phyloP scores from a whole-genome alignment of 2,329 filamentous ascomycete species.

The Ophiocordyceps sinensis region DNA sequence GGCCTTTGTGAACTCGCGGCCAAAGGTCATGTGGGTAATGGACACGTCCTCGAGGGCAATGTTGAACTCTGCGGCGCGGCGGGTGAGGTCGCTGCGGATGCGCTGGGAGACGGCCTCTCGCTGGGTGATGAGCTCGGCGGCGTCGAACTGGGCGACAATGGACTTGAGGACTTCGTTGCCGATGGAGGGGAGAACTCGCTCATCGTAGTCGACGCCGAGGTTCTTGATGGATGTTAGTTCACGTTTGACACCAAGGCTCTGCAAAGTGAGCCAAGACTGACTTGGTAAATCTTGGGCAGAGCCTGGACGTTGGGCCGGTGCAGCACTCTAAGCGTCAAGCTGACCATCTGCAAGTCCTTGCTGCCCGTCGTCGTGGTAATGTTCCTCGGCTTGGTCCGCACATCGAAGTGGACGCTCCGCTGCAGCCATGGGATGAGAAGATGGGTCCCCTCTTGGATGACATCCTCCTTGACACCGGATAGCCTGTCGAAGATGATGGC shows the following conservation, averaged over 20 bases:
- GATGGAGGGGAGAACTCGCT: constrained; percentile 94
- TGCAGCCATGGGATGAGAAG: constrained; percentile 95
- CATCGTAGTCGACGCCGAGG: constrained; percentile 95
- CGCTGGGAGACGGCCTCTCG: constrained; percentile 92
- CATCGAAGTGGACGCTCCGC: constrained; percentile 87
- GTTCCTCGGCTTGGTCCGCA: constrained; percentile 92
- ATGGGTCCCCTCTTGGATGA: constrained; percentile 92
- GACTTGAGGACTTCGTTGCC: constrained; percentile 98
- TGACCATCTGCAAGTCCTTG: constrained; percentile 99
- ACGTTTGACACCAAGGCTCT: background rate
- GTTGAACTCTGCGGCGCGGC: constrained; percentile 93
- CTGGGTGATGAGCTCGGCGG: constrained; percentile 96
- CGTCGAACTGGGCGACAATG: constrained; percentile 97
- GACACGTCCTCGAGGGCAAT: constrained; percentile 97
- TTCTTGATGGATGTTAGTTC: constrained; percentile 40
- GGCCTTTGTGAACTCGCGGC: constrained; percentile 94
- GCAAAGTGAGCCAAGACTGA: constrained; percentile 24
- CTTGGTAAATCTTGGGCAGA: constrained; percentile 97
- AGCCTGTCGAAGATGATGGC: constrained; percentile 97
- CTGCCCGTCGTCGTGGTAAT: constrained; percentile 94
- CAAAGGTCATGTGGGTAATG: constrained; percentile 99
- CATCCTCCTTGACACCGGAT: constrained; percentile 79
- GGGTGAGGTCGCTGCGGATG: constrained; percentile 83
- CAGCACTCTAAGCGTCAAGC: constrained; percentile 87
- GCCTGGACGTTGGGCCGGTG: constrained; percentile 87